Base-by-base conservation (phyloP, 768 basidiomycete genomes). In the Podaxis rugospora region DNA sequence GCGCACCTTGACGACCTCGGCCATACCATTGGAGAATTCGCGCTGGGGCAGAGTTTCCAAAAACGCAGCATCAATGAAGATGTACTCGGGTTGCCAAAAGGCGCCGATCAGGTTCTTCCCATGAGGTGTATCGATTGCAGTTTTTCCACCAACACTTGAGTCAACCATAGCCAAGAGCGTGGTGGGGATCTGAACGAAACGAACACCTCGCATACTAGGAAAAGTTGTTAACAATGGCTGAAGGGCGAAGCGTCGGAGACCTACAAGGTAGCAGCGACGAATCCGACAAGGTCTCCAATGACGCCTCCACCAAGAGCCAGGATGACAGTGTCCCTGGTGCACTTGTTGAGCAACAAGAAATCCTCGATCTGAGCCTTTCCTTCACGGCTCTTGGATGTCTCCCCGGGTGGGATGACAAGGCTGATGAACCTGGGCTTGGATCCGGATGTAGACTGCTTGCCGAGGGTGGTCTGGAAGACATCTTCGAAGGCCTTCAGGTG, bases 11-110 rank as follows among this genome's bases (percentile, higher is more conserved):
- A 98, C 88, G 2, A 98, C 90, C 72, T 99, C 96, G 0, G 97
- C 96, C 90, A 99, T 96, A 39, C 97, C 96, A 68, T 98, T 98
- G n/a, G 93, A 91, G 63, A 98, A 93, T 72, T 98, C 97, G 57
- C 96, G 82, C 35, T 86, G 74, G 0, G 95, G 95, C 1, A 99
- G 86, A 1, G 93, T 95, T 69, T 95, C 93, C 59, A 99, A 84
- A 80, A 97, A 96, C 1, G 95, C 90, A 25, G 92, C 90, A 71
- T 99, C 97, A 65, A 98, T 96, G 76, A 99, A 99, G 70, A 98
- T 89, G 78, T 89, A 98, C 67, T 91, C 86, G 0, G 97, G 97
- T 74, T 98, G 96, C 93, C 94, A 95, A 80, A 98, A 99, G 4
- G 96, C 91, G 61, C 97, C 97, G 66, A 99, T 93, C 65, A 98